Percentiles rank a stretch among this genome's conserved stretches.
phyloP scores from a whole-genome alignment of 2,329 filamentous ascomycete species.

The Claviceps quebecensis region DNA sequence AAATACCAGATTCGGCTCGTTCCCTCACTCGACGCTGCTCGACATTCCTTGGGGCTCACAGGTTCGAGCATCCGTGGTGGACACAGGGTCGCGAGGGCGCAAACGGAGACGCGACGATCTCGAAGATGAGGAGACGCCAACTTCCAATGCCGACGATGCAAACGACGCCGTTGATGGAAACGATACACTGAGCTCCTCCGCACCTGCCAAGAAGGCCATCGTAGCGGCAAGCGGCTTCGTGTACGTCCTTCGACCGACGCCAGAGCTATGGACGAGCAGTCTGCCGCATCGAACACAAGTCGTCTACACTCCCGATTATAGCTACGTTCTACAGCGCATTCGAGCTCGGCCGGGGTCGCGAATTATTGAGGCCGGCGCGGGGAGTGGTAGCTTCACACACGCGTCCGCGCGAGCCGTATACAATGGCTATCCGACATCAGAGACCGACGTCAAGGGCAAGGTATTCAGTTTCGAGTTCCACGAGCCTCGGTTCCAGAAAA shows the following conservation, averaged over 20 bases:
- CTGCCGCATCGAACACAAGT: conserved; percentile 74
- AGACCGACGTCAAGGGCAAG: conserved; percentile 40
- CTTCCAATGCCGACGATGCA: conserved; percentile 20
- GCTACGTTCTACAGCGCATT: conserved; percentile 66
- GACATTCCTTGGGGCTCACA: conserved; percentile 82
- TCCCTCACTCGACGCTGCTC: conserved; percentile 66
- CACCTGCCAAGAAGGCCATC: conserved; percentile 31
- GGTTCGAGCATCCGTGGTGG: conserved; percentile 75
- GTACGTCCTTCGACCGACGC: conserved; percentile 65
- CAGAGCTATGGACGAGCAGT: conserved; percentile 69
- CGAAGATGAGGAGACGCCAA: conserved; percentile 29
- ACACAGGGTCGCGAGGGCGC: conserved; percentile 77
- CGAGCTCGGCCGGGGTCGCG: conserved; percentile 57
- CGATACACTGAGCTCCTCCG: conserved; percentile 18
- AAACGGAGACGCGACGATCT: conserved; percentile 40
- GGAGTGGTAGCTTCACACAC: conserved; percentile 74
- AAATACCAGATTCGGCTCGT: conserved; percentile 90
- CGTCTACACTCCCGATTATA: conserved; percentile 77
- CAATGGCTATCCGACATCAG: conserved; percentile 46
- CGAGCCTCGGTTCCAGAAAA: conserved; percentile 53
- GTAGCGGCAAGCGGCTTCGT: conserved; percentile 56
- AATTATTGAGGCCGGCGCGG: conserved; percentile 69
- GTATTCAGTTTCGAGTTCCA: conserved; percentile 80
- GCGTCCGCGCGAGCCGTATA: conserved; percentile 64
- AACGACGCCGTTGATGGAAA: conserved; percentile 6